These are phyloP conservation scores for Talaromyces pinophilus DNA, from an alignment of 2,329 filamentous ascomycete species.

Conservation along the genomic window DNA sequence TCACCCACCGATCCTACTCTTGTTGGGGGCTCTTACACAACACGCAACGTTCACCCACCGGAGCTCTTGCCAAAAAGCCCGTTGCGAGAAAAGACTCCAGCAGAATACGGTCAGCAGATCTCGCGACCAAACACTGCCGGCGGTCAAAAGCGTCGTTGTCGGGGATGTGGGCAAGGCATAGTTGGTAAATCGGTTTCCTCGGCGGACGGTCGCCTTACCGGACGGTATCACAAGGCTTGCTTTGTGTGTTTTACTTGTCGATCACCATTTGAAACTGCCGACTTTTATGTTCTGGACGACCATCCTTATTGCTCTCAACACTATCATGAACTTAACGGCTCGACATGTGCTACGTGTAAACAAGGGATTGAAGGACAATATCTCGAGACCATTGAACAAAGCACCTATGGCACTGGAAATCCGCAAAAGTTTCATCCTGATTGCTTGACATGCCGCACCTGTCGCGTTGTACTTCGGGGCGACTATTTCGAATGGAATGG, in stretches of 20 bases:
- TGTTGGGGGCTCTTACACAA: slow-evolving; percentile 38
- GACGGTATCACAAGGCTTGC: slow-evolving; percentile 91
- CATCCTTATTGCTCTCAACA: slow-evolving; percentile 87
- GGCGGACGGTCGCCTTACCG: slow-evolving; percentile 85
- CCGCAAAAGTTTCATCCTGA: slow-evolving; percentile 75
- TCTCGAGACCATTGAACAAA: slow-evolving; percentile 69
- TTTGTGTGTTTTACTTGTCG: slow-evolving; percentile 87
- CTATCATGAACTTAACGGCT: slow-evolving; percentile 89
- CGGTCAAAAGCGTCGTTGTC: slow-evolving; percentile 71
- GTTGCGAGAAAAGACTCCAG: slow-evolving; percentile 25
- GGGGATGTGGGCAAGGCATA: slow-evolving; percentile 76
- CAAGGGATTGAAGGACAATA: slow-evolving; percentile 92
- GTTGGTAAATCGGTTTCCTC: slow-evolving; percentile 91
- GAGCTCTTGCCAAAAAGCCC: slow-evolving; percentile 21
- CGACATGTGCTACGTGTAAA: slow-evolving; percentile 76
- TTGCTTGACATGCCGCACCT: slow-evolving; percentile 80
- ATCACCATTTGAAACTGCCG: slow-evolving; percentile 77
- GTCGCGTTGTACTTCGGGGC: slow-evolving; percentile 69
- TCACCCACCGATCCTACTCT: slow-evolving; percentile 53
- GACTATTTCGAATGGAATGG: slow-evolving; percentile 91
- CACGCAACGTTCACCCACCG: background rate
- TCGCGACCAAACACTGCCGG: slow-evolving; percentile 46
- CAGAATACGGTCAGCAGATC: slow-evolving; percentile 29
- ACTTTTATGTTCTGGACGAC: slow-evolving; percentile 90
- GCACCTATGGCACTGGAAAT: slow-evolving; percentile 31